Evolutionary conservation across 495 filamentous ascomycete species (phyloP).

Genomic region (Neurospora hispaniola): DNA sequence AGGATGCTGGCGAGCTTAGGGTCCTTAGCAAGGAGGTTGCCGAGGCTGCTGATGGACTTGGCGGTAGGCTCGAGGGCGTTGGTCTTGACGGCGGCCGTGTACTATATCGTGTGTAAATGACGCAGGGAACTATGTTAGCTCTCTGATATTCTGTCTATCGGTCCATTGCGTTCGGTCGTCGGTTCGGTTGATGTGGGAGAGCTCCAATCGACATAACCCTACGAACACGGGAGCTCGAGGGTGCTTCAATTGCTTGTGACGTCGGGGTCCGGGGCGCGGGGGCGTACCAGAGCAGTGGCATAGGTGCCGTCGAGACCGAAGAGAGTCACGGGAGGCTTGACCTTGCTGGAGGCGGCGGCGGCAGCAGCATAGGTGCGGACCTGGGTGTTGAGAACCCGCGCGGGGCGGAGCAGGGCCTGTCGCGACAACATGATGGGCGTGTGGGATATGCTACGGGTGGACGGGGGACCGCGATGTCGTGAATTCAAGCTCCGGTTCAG

Average conservation of each 20-base stretch:
- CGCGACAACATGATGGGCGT: constrained; percentile 48
- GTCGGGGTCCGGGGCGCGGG: constrained; percentile 1
- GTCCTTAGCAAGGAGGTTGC: constrained; percentile 65
- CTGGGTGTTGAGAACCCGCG: constrained; percentile 27
- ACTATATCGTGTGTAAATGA: constrained; percentile 45
- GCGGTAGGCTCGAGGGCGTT: constrained; percentile 71
- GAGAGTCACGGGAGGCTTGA: constrained; percentile 78
- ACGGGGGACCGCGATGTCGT: constrained; percentile 25
- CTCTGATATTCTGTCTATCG: not conserved
- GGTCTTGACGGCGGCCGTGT: constrained; percentile 87
- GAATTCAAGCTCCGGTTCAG: constrained; percentile 21
- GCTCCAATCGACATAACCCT: not conserved
- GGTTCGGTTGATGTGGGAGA: not conserved
- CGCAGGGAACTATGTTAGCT: constrained; percentile 17
- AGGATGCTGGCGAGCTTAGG: constrained; percentile 67
- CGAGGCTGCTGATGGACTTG: constrained; percentile 60
- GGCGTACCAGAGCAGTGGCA: constrained; percentile 88
- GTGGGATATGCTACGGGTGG: constrained; percentile 21
- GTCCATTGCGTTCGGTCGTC: not conserved
- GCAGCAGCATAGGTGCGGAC: constrained; percentile 67
- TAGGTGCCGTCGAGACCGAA: constrained; percentile 97
- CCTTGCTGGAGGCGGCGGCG: constrained; percentile 44
- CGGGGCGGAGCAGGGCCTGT: constrained; percentile 49
- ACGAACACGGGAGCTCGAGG: not conserved
- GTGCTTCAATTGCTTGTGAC: constrained; percentile 9